Evolutionary conservation across 2,329 filamentous ascomycete genomes (phyloP).

Genomic region (Graphiopsis chlorocephala): DNA sequence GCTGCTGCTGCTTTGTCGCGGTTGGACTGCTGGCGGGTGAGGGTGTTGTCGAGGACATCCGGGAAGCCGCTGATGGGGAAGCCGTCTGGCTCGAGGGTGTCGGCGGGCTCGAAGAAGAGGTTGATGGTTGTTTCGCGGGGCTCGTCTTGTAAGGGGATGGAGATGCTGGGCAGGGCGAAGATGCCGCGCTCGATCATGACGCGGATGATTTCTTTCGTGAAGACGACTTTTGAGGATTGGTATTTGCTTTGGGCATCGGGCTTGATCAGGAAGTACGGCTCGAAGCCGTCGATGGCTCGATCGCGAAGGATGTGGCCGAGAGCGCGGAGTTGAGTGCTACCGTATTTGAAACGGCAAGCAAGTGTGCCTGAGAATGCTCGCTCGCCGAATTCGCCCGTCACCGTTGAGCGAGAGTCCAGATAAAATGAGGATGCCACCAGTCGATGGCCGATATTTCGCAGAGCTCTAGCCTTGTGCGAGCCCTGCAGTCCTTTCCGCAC

Average conservation of each 20-base stretch:
- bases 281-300: slow-evolving; percentile 29
- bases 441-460: slow-evolving; percentile 34
- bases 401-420: slow-evolving; percentile 35
- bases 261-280: slow-evolving; percentile 32
- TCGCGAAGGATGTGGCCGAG: slow-evolving; percentile 33
- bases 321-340: slow-evolving; percentile 31
- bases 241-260: slow-evolving; percentile 25
- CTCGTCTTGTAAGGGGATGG: slow-evolving; percentile 33
- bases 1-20: background rate
- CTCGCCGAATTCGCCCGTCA: slow-evolving; percentile 31
- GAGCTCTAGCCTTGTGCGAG: slow-evolving; percentile 20
- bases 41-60: slow-evolving; percentile 29
- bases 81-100: slow-evolving; percentile 32
- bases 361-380: slow-evolving; percentile 33
- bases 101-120: slow-evolving; percentile 33
- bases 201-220: slow-evolving; percentile 24
- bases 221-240: background rate
- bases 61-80: slow-evolving; percentile 39
- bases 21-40: slow-evolving; percentile 1
- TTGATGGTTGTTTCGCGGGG: slow-evolving; percentile 32
- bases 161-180: slow-evolving; percentile 33
- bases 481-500: slow-evolving; percentile 31
- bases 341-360: slow-evolving; percentile 35
- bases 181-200: slow-evolving; percentile 31
- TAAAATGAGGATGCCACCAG: slow-evolving; percentile 40